Evolutionary conservation across 805 yeast species (phyloP), one percentile per base, ranked within the genome.

Genomic region (Ogataea nakhonphanomensis): DNA sequence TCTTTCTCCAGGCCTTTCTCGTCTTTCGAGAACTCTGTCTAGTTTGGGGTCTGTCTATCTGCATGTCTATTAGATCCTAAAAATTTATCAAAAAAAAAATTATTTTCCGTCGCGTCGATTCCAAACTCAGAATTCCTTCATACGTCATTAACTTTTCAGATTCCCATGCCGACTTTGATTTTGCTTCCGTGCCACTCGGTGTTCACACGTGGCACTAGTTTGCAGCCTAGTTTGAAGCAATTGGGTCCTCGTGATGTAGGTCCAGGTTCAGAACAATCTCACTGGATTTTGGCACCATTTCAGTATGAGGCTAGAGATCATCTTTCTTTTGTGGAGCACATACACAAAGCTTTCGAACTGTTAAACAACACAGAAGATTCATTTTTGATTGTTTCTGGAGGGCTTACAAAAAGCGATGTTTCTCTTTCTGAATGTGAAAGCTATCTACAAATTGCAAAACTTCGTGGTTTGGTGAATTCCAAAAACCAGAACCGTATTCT

Each of bases 1-100:
- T 87, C 64, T 88, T 88, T 60, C 95, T 78, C 95, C 97, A 87
- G 5, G 95, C 80, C 59, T 76, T 82, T 73, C 86, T 91, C 31
- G 96, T 95, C 69, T 93, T 93, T 57, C 98, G 75, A 7, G 96
- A 88, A 4, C 84, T 57, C 64, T 90, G 96, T 31, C 67, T 67
- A 51, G 70, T 73, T 51, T 74, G 79, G 15, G 43, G 43, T 20
- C 43, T 33, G 25, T 39, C 43, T 33, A 39, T 30, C 33, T 38
- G 37, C 42, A 38, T 35, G 26, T 37, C 34, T 37, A 13, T 17
- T 15, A 22, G 40, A 39, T 29, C 38, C 30, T 31, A 36, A 37
- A 37, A 28, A 20, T 32, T 36, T 24, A 32, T 35, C 7, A 8
- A 13, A 20, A 25, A 37, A 33, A 37, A 28, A 4, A 4, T 7